Percentiles rank a stretch among this genome's conserved stretches.
These are phyloP conservation scores for Zymoseptoria ardabiliae DNA, from an alignment of 2,329 filamentous ascomycete genomes.

Conservation along the genomic window DNA sequence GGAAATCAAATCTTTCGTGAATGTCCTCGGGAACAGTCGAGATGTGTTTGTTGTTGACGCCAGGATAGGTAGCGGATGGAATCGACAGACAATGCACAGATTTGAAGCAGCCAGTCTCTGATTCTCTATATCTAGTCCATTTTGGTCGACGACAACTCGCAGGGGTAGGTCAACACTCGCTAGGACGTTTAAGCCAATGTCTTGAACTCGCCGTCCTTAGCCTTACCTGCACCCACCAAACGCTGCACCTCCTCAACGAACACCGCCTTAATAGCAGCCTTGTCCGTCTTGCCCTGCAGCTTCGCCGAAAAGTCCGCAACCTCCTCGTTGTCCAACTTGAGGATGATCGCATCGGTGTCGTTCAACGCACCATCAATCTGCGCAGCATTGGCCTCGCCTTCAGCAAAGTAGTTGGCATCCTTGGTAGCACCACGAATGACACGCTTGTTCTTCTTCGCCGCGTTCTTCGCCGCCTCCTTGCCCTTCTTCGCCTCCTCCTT, in stretches of 20 bases:
- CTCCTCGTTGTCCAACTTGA: constrained; percentile 85
- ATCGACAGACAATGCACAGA: no score
- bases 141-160: no score
- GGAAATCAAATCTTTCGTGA: no score
- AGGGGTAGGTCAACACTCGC: no score
- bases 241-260: constrained; percentile 73
- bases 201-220: constrained; percentile 78
- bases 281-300: constrained; percentile 69
- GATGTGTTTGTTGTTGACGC: no score
- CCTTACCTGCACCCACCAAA: constrained; percentile 72
- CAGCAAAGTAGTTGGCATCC: constrained; percentile 91
- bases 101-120: neutral
- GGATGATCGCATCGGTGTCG: constrained; percentile 80
- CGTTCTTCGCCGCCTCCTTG: constrained; percentile 97
- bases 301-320: constrained; percentile 75
- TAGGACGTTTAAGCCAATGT: constrained; percentile 27
- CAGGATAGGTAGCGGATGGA: no score
- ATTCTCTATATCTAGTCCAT: neutral
- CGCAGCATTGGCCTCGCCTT: constrained; percentile 61
- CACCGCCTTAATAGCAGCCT: constrained; percentile 74
- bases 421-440: constrained; percentile 89
- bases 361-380: constrained; percentile 76
- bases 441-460: constrained; percentile 99
- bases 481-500: constrained; percentile 91
- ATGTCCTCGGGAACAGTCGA: no score